These are phyloP conservation scores for Fusarium fracticaudum DNA, from an alignment of 2,329 filamentous ascomycete species.

Conservation along the genomic window DNA sequence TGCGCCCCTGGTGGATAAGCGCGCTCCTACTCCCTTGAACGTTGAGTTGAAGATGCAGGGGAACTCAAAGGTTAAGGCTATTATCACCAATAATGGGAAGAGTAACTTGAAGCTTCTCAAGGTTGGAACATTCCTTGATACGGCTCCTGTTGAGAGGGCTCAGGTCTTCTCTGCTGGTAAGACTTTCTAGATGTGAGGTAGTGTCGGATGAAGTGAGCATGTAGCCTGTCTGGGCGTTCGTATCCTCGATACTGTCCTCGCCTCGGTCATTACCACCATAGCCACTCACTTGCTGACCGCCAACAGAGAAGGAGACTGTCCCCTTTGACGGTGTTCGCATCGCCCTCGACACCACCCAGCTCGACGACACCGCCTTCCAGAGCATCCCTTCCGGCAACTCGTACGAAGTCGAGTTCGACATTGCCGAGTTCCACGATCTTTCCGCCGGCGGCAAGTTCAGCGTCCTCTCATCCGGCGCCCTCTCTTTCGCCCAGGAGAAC, in stretches of 20 bases:
- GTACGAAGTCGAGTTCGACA: constrained; percentile 63
- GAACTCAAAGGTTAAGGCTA: constrained; percentile 64
- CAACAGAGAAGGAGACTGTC: constrained; percentile 51
- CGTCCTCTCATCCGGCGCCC: constrained; percentile 63
- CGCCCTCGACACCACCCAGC: constrained; percentile 55
- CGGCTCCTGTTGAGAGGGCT: constrained; percentile 63
- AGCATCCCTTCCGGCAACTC: constrained; percentile 59
- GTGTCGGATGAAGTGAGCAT: background rate
- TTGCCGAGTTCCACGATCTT: constrained; percentile 65
- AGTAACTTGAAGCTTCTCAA: constrained; percentile 61
- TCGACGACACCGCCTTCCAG: constrained; percentile 61
- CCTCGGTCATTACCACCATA: background rate
- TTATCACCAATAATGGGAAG: constrained; percentile 62
- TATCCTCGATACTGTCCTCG: background rate
- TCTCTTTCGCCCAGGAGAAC: constrained; percentile 63
- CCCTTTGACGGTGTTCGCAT: constrained; percentile 64
- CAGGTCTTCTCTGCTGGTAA: constrained; percentile 58
- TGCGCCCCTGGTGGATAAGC: constrained; percentile 40
- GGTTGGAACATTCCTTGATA: constrained; percentile 63
- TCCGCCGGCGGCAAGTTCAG: constrained; percentile 63
- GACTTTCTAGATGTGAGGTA: background rate
- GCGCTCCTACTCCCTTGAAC: constrained; percentile 53
- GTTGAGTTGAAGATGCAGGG: constrained; percentile 58
- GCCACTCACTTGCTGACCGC: background rate
- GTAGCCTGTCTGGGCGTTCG: background rate